These are phyloP conservation scores for Botrytis hyacinthi DNA, from an alignment of 2,329 filamentous ascomycete species.

Conservation along the genomic window DNA sequence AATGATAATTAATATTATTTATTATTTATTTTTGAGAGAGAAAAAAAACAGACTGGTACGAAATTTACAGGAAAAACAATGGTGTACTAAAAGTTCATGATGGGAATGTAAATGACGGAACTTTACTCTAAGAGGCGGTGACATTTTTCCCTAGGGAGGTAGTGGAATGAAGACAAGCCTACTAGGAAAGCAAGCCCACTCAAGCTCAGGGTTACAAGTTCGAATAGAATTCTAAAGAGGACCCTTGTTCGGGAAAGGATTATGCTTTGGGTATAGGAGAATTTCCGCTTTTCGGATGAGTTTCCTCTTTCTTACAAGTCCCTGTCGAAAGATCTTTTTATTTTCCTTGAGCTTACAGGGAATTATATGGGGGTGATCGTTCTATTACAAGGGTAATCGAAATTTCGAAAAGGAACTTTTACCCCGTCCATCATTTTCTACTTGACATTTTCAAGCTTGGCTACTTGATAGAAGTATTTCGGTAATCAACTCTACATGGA, in stretches of 20 bases:
- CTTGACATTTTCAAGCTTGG: background rate
- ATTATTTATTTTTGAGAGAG: background rate
- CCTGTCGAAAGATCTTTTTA: slow-evolving; percentile 13
- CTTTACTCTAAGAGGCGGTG: slow-evolving; percentile 19
- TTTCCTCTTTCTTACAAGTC: slow-evolving; percentile 12
- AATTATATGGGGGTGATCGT: slow-evolving; percentile 18
- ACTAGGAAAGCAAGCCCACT: slow-evolving; percentile 7
- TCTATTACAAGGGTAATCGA: slow-evolving; percentile 13
- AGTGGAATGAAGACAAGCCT: slow-evolving; percentile 7
- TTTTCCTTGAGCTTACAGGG: slow-evolving; percentile 15
- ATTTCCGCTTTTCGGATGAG: slow-evolving; percentile 7
- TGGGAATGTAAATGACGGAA: slow-evolving; percentile 14
- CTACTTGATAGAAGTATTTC: background rate
- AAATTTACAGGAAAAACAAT: background rate
- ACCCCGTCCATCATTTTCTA: background rate
- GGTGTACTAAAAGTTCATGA: slow-evolving; percentile 6
- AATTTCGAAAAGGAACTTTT: slow-evolving; percentile 10
- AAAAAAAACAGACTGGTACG: background rate
- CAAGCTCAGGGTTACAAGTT: slow-evolving; percentile 13
- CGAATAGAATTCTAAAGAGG: slow-evolving; percentile 6
- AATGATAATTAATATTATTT: slow-evolving; percentile 8
- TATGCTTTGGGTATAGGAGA: slow-evolving; percentile 12
- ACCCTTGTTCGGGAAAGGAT: background rate
- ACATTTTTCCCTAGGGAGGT: slow-evolving; percentile 12
- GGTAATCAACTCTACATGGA: slow-evolving; percentile 14